Conservation (phyloP, 257 asterid species). For the Penstemon davidsonii region DNA sequence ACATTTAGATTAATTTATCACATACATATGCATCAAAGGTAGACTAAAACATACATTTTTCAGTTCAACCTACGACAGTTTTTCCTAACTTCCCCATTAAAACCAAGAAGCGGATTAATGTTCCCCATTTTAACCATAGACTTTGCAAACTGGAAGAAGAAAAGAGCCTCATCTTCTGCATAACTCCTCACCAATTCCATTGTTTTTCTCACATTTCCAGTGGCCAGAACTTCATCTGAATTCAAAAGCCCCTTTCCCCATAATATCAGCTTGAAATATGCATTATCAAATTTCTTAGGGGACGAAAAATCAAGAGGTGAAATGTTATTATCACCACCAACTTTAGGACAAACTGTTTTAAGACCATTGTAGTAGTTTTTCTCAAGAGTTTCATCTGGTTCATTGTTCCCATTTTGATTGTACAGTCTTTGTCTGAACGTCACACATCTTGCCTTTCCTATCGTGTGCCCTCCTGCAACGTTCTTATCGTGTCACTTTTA, state of each 20-base stretch:
- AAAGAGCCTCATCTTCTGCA: slow-evolving; percentile 56
- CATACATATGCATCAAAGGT: no score
- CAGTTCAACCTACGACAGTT: slow-evolving; percentile 54
- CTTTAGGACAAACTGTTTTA: slow-evolving; percentile 55
- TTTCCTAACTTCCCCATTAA: slow-evolving; percentile 63
- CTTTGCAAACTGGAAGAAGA: slow-evolving; percentile 59
- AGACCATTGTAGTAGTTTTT: slow-evolving; percentile 50
- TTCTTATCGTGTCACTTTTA: no score
- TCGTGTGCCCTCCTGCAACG: slow-evolving; percentile 67
- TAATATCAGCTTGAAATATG: slow-evolving; percentile 61
- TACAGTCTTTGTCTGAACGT: slow-evolving; percentile 69
- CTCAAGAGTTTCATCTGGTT: slow-evolving; percentile 62
- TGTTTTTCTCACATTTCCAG: slow-evolving; percentile 46
- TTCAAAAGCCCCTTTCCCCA: slow-evolving; percentile 67
- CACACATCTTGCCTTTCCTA: slow-evolving; percentile 75
- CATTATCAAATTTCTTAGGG: slow-evolving; percentile 70
- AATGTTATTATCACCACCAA: slow-evolving; percentile 67
- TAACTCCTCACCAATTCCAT: slow-evolving; percentile 51
- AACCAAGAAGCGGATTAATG: slow-evolving; percentile 56
- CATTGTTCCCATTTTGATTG: slow-evolving; percentile 65
- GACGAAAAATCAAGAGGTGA: slow-evolving; percentile 69
- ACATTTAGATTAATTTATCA: no score
- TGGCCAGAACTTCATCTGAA: slow-evolving; percentile 66
- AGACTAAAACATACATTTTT: neutral
- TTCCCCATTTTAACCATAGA: slow-evolving; percentile 81